These are phyloP conservation scores for Remersonia thermophila DNA, from an alignment of 2,329 filamentous ascomycete genomes.

Conservation along the genomic window DNA sequence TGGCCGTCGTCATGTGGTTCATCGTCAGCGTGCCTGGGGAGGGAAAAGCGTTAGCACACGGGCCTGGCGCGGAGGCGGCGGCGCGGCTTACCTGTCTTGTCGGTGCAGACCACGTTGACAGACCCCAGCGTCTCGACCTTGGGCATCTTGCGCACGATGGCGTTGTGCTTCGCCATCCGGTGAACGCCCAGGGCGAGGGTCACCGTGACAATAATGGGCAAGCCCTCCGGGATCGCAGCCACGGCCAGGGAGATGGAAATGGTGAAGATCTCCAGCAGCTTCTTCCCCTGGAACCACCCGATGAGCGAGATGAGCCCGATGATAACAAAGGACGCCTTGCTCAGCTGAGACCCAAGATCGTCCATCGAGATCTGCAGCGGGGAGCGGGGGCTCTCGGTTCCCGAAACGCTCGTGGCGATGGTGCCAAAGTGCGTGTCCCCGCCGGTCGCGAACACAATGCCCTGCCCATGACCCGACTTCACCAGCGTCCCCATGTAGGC, in stretches of 20 bases:
- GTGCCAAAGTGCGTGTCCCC: constrained; percentile 90
- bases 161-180: constrained; percentile 88
- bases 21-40: constrained; percentile 89
- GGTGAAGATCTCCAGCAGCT: constrained; percentile 86
- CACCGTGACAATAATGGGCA: constrained; percentile 97
- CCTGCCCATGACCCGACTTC: constrained; percentile 87
- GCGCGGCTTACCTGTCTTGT: constrained; percentile 70
- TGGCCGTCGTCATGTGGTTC: constrained; percentile 96
- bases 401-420: constrained; percentile 85
- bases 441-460: constrained; percentile 93
- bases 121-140: constrained; percentile 96
- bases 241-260: constrained; percentile 95
- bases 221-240: constrained; percentile 86
- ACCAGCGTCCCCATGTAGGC: constrained; percentile 97
- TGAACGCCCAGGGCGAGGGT: constrained; percentile 90
- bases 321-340: constrained; percentile 90
- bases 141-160: constrained; percentile 88
- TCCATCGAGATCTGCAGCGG: constrained; percentile 96
- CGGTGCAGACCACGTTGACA: constrained; percentile 99
- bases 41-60: constrained; percentile 24
- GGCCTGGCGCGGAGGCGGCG: constrained; percentile 4
- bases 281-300: constrained; percentile 80
- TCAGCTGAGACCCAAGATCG: constrained; percentile 86
- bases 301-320: constrained; percentile 88
- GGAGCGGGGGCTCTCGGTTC: constrained; percentile 89